Evolutionary conservation across 768 basidiomycete genomes (phyloP), one percentile per base, ranked within the genome.

Genomic region (Fomitopsis pulvina): DNA sequence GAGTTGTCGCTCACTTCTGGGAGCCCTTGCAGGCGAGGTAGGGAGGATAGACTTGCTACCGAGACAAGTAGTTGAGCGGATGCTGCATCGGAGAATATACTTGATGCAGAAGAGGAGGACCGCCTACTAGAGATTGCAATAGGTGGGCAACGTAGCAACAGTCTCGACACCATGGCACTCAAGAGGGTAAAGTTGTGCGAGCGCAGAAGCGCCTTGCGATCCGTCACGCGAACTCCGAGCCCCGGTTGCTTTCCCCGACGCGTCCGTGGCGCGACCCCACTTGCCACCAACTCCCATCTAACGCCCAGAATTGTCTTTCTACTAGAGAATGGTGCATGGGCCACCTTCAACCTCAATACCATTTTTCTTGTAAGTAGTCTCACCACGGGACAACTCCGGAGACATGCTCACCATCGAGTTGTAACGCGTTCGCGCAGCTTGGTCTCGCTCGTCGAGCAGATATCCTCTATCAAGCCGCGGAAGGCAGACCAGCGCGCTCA

Each of bases 1-100:
- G n/a, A n/a, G n/a, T n/a, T n/a, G n/a, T n/a, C n/a, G 18, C 49
- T n/a, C 29, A 65, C 64, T 54, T 65, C 64, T 12, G 64, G 62
- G 9, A 56, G 43, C 1, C 60, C 57, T 27, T 55, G 53, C 18
- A 63, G 32, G 10, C 34, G 39, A 2, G 62, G 64, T 28, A 65
- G 53, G 1, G 55, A 58, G 5, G 41, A n/a, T 1, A 46, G 14
- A 4, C 47, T 50, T 1, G 50, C 52, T 5, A 59, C 63, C 4
- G 60, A 60, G 1, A 58, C 60, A 8, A 65, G 51, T 45, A 60
- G 61, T 39, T 56, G 51, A 0, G 64, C 60, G n/a, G 53, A 47
- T 10, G 43, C 26, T 11, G 58, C 12, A 28, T 63, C 50, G 14
- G 45, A 30, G 28, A 59, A 62, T 2, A 59, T 27, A 14, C 18